Percentiles rank a stretch among this genome's conserved stretches.
Conservation (phyloP, 2,329 filamentous ascomycete species). For the Knufia fluminis region DNA sequence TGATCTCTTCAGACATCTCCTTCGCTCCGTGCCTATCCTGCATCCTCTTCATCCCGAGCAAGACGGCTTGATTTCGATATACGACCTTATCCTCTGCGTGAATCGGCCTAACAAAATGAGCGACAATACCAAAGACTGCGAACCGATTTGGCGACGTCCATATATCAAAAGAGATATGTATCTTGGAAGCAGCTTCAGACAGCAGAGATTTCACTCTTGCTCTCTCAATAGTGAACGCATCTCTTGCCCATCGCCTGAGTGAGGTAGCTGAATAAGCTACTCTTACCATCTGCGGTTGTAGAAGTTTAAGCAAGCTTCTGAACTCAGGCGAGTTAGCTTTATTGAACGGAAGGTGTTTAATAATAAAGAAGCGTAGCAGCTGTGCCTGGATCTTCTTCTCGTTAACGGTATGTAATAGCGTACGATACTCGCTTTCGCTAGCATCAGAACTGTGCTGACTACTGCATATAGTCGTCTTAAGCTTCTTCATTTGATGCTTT, state of each 20-base stretch:
- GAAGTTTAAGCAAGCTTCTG: background rate
- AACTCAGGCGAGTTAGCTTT: background rate
- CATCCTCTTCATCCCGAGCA: background rate
- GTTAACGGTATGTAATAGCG: background rate
- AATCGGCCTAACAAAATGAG: background rate
- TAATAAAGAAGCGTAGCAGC: background rate
- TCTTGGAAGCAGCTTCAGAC: background rate
- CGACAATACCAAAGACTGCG: background rate
- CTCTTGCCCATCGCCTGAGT: background rate
- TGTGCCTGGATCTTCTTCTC: background rate
- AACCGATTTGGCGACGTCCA: background rate
- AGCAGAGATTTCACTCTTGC: background rate
- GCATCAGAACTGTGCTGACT: background rate
- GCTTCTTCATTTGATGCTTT: background rate
- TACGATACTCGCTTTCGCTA: background rate
- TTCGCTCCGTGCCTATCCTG: background rate
- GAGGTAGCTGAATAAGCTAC: background rate
- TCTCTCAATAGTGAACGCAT: background rate
- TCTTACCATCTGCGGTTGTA: background rate
- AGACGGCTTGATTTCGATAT: background rate
- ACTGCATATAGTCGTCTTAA: background rate
- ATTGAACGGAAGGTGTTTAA: background rate
- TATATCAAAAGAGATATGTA: background rate
- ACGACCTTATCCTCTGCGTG: background rate
- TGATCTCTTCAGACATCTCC: slow-evolving; percentile 1